These are phyloP conservation scores for Scheffersomyces cryptocercus DNA, from an alignment of 1,139 yeast species.

Conservation along the genomic window DNA sequence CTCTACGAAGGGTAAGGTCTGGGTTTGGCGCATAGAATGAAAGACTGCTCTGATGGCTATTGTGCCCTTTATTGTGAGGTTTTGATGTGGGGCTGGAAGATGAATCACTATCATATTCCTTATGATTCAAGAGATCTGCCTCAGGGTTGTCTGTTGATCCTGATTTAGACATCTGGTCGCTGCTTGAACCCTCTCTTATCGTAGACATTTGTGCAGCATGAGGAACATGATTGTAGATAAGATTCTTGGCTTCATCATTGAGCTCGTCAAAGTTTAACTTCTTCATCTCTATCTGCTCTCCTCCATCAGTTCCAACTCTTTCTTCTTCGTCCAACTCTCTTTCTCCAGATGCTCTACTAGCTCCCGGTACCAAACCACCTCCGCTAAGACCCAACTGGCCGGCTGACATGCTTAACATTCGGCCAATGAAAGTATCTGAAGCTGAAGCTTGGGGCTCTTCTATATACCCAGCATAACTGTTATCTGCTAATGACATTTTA, in stretches of 20 bases:
- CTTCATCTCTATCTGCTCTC: conserved; percentile 33
- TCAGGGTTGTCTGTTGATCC: conserved; percentile 3
- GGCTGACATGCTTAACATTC: conserved; percentile 29
- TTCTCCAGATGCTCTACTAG: conserved; percentile 23
- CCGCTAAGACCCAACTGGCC: conserved; percentile 31
- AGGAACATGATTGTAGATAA: conserved; percentile 40
- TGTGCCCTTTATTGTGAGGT: conserved; percentile 1
- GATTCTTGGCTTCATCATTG: conserved; percentile 42
- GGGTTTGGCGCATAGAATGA: conserved; percentile 49
- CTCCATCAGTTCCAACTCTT: conserved; percentile 20
- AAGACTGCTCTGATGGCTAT: neutral
- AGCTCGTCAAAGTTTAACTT: conserved; percentile 35
- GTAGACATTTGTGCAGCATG: conserved; percentile 10
- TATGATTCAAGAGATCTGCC: conserved; percentile 10
- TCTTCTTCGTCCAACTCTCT: conserved; percentile 25
- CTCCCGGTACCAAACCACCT: conserved; percentile 49
- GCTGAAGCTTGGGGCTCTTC: conserved; percentile 19
- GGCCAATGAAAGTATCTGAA: conserved; percentile 43
- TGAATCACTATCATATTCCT: conserved; percentile 6
- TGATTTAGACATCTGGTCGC: neutral
- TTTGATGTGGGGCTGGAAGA: conserved; percentile 4
- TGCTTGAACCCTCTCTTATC: conserved; percentile 2
- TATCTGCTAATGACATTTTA: conserved; percentile 37
- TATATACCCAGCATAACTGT: conserved; percentile 7
- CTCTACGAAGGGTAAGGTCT: conserved; percentile 37